Evolutionary conservation across 1,139 yeast genomes (phyloP).

Genomic region (Arxiozyma bovina): DNA sequence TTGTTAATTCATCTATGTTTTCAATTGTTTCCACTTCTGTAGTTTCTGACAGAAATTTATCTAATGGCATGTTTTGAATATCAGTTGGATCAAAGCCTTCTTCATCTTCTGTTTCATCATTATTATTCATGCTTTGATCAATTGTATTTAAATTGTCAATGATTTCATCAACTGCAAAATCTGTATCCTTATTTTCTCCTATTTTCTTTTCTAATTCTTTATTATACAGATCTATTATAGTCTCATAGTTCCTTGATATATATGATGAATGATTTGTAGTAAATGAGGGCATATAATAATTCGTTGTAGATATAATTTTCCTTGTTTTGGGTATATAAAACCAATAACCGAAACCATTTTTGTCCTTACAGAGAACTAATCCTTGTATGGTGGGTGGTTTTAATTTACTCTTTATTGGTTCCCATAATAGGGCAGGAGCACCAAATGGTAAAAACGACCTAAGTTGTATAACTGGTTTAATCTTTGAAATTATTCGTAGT

Average conservation of each 20-base stretch:
- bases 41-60: neutral
- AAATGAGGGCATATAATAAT: neutral
- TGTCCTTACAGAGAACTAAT: neutral
- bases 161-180: neutral
- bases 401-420: neutral
- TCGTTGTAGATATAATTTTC: conserved; percentile 2
- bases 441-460: conserved; percentile 4
- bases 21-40: neutral
- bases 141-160: too few relatives aligned
- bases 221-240: neutral
- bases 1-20: neutral
- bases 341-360: conserved; percentile 2
- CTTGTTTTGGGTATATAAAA: conserved; percentile 3
- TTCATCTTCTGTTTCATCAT: too few relatives aligned
- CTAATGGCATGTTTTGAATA: neutral
- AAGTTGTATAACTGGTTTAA: neutral
- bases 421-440: neutral
- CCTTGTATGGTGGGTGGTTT: neutral
- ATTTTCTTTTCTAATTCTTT: neutral
- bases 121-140: too few relatives aligned
- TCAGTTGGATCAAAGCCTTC: neutral
- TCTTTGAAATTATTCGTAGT: neutral
- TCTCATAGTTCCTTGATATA: neutral
- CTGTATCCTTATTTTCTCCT: neutral
- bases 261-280: neutral